Percentiles rank a stretch among this genome's conserved stretches.
Conservation (phyloP, 176 grass and related monocot species). For the Tillandsia fasciculata region DNA sequence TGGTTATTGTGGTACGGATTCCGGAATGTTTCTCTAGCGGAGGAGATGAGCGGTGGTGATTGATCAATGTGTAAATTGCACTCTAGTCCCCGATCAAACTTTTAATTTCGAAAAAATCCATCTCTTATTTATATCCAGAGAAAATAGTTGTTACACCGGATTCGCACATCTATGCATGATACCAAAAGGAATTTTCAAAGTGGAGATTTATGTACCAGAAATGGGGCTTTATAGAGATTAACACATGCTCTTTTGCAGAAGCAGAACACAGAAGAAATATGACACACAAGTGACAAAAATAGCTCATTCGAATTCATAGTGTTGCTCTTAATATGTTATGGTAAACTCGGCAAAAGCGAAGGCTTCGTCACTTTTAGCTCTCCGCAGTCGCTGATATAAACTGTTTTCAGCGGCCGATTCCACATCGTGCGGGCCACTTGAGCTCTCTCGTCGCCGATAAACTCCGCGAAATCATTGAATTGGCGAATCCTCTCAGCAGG, state of each 20-base stretch:
- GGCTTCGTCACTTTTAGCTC: constrained; percentile 80
- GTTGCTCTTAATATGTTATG: constrained; percentile 26
- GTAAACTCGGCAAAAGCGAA: constrained; percentile 69
- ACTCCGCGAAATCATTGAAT: constrained; percentile 69
- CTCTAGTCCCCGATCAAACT: no score
- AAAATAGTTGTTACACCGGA: no score
- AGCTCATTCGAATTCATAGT: constrained; percentile 14
- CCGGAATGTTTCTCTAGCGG: no score
- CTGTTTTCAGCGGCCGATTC: constrained; percentile 75
- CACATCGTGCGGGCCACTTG: constrained; percentile 66
- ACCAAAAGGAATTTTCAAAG: not conserved
- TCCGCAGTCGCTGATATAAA: constrained; percentile 83
- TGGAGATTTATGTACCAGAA: not conserved
- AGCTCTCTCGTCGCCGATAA: constrained; percentile 87
- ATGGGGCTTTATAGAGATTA: not conserved
- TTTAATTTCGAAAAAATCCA: no score
- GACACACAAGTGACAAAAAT: not conserved
- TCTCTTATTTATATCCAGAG: no score
- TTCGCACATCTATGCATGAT: no score
- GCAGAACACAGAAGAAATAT: not conserved
- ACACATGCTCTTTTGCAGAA: not conserved
- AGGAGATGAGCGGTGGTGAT: no score
- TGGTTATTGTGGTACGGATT: no score
- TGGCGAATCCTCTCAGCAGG: constrained; percentile 70
- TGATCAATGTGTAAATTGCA: no score